Percentiles rank a stretch among this genome's conserved stretches.
phyloP scores from a whole-genome alignment of 371 early-diverging fungal species.

The Capniomyces stellatus region DNA sequence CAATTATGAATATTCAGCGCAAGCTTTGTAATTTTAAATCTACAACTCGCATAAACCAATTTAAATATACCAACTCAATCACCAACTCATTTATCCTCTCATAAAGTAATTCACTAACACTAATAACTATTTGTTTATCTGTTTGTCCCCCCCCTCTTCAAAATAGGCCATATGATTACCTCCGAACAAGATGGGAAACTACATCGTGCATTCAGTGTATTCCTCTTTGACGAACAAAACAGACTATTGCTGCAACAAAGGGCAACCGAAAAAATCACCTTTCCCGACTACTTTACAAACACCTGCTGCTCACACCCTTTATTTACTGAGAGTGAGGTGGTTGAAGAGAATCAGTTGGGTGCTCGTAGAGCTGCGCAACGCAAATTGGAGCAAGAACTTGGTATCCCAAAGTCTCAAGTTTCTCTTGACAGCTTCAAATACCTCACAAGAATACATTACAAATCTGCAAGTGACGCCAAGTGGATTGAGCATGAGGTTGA shows the following conservation, averaged over 20 bases:
- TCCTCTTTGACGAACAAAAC: conserved; percentile 66
- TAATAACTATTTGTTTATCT: too few relatives aligned
- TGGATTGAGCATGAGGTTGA: conserved; percentile 97
- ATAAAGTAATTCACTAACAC: too few relatives aligned
- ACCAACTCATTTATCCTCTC: too few relatives aligned
- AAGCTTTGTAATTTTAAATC: too few relatives aligned
- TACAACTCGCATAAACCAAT: too few relatives aligned
- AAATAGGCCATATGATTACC: conserved; percentile 9
- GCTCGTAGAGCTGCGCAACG: conserved; percentile 65
- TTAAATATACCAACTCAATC: too few relatives aligned
- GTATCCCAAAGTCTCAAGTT: conserved; percentile 61
- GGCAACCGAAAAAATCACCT: conserved; percentile 90
- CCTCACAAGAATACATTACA: conserved; percentile 85
- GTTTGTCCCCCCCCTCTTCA: too few relatives aligned
- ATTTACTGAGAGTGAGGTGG: conserved; percentile 56
- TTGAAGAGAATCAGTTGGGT: conserved; percentile 58
- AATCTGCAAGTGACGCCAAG: conserved; percentile 79
- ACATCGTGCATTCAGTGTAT: conserved; percentile 94
- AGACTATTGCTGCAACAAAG: conserved; percentile 84
- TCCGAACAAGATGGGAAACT: conserved; percentile 71
- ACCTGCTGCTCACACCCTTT: conserved; percentile 96
- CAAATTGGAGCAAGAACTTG: conserved; percentile 90
- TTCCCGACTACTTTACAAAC: conserved; percentile 91
- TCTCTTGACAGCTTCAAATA: conserved; percentile 66
- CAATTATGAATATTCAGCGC: too few relatives aligned